A percentile compares a stretch with the other conserved stretches of the same genome.
Evolutionary conservation across 1,284 basidiomycete genomes (phyloP).

Genomic region (Leccinum ponderosum): DNA sequence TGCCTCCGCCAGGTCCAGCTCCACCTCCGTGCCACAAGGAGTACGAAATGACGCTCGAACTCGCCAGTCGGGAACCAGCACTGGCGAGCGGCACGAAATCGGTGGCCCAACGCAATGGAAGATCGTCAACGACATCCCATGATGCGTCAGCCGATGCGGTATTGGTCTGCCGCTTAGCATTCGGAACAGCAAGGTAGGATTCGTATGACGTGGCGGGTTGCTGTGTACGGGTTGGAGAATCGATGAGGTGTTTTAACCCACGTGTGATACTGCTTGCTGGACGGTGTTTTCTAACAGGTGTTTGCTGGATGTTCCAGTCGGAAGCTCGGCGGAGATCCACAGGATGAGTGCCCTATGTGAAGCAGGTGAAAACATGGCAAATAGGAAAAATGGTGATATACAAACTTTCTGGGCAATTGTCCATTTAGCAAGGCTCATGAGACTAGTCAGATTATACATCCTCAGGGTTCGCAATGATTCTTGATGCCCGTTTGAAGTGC

Average conservation of each 20-base stretch:
- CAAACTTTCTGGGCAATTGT: constrained; percentile 62
- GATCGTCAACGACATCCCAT: constrained; percentile 77
- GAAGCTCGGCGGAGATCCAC: constrained; percentile 57
- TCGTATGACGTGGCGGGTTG: constrained; percentile 35
- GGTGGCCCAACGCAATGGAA: constrained; percentile 77
- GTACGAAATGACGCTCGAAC: constrained; percentile 60
- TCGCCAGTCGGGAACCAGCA: constrained; percentile 61
- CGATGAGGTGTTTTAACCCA: constrained; percentile 57
- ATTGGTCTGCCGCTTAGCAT: constrained; percentile 26
- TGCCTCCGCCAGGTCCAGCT: constrained; percentile 34
- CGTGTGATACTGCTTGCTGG: constrained; percentile 59
- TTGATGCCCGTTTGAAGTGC: constrained; percentile 43
- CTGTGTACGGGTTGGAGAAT: constrained; percentile 38
- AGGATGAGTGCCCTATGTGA: constrained; percentile 54
- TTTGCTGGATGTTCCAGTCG: constrained; percentile 51
- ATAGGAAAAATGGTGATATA: not conserved
- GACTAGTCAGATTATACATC: constrained; percentile 78
- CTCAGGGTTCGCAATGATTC: constrained; percentile 59
- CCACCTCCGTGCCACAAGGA: constrained; percentile 62
- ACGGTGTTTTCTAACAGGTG: constrained; percentile 54
- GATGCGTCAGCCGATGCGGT: constrained; percentile 46
- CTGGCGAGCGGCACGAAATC: constrained; percentile 75
- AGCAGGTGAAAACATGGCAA: constrained; percentile 11
- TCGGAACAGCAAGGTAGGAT: constrained; percentile 32
- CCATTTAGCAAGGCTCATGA: constrained; percentile 74